Evolutionary conservation across 2,329 filamentous ascomycete genomes (phyloP).

Genomic region (Colletotrichum limetticola): DNA sequence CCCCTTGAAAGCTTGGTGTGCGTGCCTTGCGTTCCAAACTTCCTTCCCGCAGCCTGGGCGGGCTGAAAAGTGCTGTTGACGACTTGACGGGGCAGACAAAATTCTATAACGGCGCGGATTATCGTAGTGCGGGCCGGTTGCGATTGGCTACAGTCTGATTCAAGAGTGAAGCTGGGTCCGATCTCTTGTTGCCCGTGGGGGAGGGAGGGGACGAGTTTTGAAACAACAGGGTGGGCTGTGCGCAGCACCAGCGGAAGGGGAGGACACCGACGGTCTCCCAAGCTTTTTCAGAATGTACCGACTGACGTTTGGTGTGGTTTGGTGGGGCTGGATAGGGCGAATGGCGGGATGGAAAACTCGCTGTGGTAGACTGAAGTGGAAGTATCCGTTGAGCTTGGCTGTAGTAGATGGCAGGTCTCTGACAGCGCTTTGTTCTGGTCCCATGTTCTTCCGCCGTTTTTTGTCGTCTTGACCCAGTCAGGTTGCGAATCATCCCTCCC

Average conservation of each 20-base stretch:
- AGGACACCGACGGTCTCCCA: constrained; percentile 8
- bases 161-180: constrained; percentile 14
- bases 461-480: constrained; percentile 1
- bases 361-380: constrained; percentile 26
- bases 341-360: constrained; percentile 10
- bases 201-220: constrained; percentile 1
- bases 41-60: neutral
- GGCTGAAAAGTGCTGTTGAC: neutral
- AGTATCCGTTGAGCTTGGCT: neutral
- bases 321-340: neutral
- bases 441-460: neutral
- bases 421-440: constrained; percentile 15
- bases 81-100: neutral
- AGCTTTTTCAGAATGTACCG: neutral
- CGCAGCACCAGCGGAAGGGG: neutral
- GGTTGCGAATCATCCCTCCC: neutral
- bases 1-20: neutral
- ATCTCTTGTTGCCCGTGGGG: neutral
- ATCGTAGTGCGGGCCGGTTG: neutral
- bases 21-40: neutral
- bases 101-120: neutral
- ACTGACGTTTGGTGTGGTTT: constrained; percentile 1
- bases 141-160: constrained; percentile 19
- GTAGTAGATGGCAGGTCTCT: constrained; percentile 12
- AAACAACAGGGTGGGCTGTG: constrained; percentile 29